phyloP scores from a whole-genome alignment of 345 rosid genomes.

The Salix udensis region DNA sequence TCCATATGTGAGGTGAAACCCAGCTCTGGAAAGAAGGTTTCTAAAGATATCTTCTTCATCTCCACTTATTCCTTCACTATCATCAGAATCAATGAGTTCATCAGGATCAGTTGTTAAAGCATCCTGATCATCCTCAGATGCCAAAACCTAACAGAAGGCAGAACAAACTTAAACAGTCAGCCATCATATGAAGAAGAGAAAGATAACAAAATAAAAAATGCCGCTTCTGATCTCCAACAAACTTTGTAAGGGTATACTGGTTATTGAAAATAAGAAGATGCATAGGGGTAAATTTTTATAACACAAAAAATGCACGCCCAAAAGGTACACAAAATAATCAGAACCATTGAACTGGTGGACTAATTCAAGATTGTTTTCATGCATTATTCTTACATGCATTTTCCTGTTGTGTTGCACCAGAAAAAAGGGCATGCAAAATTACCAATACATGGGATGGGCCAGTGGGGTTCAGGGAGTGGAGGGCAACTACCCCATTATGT shows the following conservation, averaged over 20 bases:
- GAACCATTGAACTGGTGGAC: not conserved
- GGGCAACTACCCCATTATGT: not conserved
- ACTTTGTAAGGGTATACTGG: not conserved
- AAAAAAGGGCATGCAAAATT: not conserved
- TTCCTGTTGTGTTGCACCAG: not conserved
- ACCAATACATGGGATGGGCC: not conserved
- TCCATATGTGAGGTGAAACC: conserved; percentile 89
- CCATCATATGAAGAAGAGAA: not conserved
- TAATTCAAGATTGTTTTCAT: not conserved
- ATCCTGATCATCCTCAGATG: conserved; percentile 97
- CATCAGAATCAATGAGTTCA: conserved; percentile 97
- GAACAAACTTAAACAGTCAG: not conserved
- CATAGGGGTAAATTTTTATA: not conserved
- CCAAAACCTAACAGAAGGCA: conserved; percentile 65
- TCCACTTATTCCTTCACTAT: conserved; percentile 89
- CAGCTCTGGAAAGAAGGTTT: conserved; percentile 94
- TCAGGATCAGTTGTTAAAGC: conserved; percentile 99
- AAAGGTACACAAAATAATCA: not conserved
- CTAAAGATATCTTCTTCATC: conserved; percentile 98
- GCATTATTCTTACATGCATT: not conserved
- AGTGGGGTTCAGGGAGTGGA: not conserved
- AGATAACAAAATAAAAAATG: not conserved
- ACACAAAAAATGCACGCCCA: not conserved
- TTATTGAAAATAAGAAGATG: not conserved
- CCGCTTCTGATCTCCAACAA: not conserved